phyloP scores from a whole-genome alignment of 2,329 filamentous ascomycete genomes.

The Chalaropsis ovoidea region DNA sequence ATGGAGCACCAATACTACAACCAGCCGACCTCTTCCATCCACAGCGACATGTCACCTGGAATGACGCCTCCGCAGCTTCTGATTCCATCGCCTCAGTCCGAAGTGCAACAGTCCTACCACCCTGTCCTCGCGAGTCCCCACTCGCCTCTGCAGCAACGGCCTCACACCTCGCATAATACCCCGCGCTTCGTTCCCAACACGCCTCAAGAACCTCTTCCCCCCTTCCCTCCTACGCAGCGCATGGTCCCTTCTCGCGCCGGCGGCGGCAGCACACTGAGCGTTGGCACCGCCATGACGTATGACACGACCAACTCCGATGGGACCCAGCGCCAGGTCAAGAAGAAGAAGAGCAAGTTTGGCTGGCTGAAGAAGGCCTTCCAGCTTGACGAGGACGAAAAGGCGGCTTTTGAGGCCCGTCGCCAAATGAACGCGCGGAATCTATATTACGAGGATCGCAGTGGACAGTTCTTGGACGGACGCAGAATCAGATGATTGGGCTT shows the following conservation, averaged over 20 bases:
- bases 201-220: conserved; percentile 27
- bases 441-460: conserved; percentile 44
- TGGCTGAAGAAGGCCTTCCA: conserved; percentile 60
- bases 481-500: conserved; percentile 17
- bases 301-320: conserved; percentile 31
- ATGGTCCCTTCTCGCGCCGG: conserved; percentile 46
- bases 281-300: conserved; percentile 40
- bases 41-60: conserved; percentile 26
- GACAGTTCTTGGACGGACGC: conserved; percentile 48
- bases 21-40: conserved; percentile 33
- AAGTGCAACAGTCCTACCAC: conserved; percentile 45
- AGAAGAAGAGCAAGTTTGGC: conserved; percentile 57
- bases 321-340: conserved; percentile 42
- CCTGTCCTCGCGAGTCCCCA: conserved; percentile 54
- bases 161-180: conserved; percentile 41
- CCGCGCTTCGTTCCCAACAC: conserved; percentile 24
- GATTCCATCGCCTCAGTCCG: conserved; percentile 33
- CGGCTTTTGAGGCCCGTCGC: conserved; percentile 48
- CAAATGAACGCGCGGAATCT: conserved; percentile 37
- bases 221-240: conserved; percentile 34
- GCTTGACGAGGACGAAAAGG: conserved; percentile 53
- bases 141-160: conserved; percentile 51
- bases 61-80: conserved; percentile 5
- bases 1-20: conserved; percentile 35
- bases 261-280: conserved; percentile 48